Base-by-base conservation (phyloP, 768 basidiomycete species). In the Phaeotremella skinneri region DNA sequence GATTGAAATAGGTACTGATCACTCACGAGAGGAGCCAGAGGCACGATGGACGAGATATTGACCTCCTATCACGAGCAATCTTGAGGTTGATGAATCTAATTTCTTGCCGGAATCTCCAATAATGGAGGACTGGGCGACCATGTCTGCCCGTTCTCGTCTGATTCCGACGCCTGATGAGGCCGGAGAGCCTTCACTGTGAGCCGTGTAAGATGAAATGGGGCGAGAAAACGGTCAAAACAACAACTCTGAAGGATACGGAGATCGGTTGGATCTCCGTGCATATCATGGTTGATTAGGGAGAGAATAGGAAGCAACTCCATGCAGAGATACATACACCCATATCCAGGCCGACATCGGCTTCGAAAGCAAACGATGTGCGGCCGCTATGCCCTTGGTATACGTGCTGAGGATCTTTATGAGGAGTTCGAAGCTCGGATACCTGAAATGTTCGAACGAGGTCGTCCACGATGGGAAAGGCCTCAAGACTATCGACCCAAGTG, bases 401-500 rank as follows among this genome's bases (percentile, higher is more conserved):
- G 58, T 17, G 69, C 67, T 32, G 71, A 73, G 32, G 72, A 73
- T 31, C 29, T 70, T 1, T 73, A 69, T 52, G 69, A 70, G 60
- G 61, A 48, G 6, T 50, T 74, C 3, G 63, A 71, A 54, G 62
- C 64, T 21, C 56, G 64, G 49, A 53, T 70, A 29, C 69, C 72
- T 0, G 26, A 58, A 37, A 32, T 69, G 43, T 69, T 69, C 43
- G n/a, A 62, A 21, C 26, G 52, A 20, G 61, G 63, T 37, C 26
- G 57, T 49, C 59, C 59, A 20, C 45, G 65, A 53, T 66, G 65
- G 68, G 59, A 66, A 49, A 57, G 64, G 39, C 42, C 45, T 20
- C 70, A 74, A 47, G 72, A 74, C 56, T 61, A 71, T 52, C 48
- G 66, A 42, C 60, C 63, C n/a, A 69, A 59, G 71, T 73, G 47